phyloP scores from a whole-genome alignment of 768 basidiomycete genomes.

The Rhodotorula sphaerocarpa region DNA sequence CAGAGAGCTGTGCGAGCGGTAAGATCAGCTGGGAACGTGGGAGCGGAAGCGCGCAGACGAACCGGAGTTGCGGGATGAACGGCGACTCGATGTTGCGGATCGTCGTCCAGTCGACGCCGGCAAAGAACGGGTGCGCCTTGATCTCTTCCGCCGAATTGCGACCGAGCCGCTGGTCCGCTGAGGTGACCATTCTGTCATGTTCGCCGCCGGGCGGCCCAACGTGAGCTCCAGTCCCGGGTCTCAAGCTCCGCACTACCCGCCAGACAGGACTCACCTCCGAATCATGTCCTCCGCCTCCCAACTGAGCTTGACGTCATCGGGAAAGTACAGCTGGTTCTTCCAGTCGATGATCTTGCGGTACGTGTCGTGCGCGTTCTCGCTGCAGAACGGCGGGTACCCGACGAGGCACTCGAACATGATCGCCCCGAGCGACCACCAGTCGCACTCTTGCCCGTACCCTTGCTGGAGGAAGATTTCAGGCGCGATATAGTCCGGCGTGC shows the following conservation, averaged over 20 bases:
- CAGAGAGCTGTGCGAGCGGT: conserved; percentile 27
- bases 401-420: conserved; percentile 98
- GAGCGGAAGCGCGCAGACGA: neutral
- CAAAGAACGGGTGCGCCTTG: conserved; percentile 85
- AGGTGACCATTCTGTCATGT: conserved; percentile 64
- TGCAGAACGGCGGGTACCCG: conserved; percentile 91
- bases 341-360: conserved; percentile 98
- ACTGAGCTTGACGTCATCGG: conserved; percentile 88
- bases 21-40: neutral
- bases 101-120: conserved; percentile 81
- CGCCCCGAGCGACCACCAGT: conserved; percentile 98
- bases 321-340: conserved; percentile 74
- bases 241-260: too few relatives aligned
- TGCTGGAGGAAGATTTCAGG: conserved; percentile 93
- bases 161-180: conserved; percentile 64
- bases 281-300: conserved; percentile 84
- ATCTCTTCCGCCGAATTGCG: conserved; percentile 62
- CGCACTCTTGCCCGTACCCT: conserved; percentile 97
- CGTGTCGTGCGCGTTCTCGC: conserved; percentile 91
- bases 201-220: too few relatives aligned
- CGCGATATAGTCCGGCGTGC: conserved; percentile 92
- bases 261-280: conserved; percentile 54
- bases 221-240: too few relatives aligned
- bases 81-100: conserved; percentile 87
- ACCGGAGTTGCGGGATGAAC: conserved; percentile 77